These are phyloP conservation scores for Eucalyptus lansdowneana DNA, from an alignment of 345 rosid genomes.

Conservation along the genomic window DNA sequence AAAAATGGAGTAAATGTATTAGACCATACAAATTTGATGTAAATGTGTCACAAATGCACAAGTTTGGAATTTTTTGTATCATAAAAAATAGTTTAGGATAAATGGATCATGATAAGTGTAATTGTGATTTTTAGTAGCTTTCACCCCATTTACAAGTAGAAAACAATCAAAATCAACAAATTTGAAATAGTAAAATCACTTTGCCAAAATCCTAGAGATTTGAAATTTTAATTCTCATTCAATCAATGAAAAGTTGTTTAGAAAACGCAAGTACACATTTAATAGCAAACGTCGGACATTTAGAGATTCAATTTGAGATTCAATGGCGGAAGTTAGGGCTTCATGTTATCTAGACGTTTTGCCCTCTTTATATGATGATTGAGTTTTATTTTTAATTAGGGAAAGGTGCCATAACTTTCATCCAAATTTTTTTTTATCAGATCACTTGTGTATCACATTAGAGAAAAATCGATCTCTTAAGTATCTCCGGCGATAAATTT, in stretches of 20 bases:
- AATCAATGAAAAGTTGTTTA: background rate
- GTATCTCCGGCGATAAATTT: background rate
- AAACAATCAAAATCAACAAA: background rate
- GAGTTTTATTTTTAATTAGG: background rate
- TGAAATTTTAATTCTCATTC: background rate
- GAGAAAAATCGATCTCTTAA: background rate
- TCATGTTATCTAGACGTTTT: background rate
- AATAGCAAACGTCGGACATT: too few relatives aligned
- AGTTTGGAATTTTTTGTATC: background rate
- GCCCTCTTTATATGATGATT: background rate
- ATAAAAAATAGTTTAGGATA: too few relatives aligned
- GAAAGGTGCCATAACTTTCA: background rate
- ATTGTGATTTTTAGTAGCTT: too few relatives aligned
- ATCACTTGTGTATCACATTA: background rate
- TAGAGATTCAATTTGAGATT: too few relatives aligned
- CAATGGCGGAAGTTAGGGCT: too few relatives aligned
- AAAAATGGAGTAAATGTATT: too few relatives aligned
- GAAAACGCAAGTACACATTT: background rate
- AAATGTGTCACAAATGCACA: background rate
- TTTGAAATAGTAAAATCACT: background rate
- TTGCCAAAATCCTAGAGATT: background rate
- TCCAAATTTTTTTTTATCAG: background rate
- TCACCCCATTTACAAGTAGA: background rate
- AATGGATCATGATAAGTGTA: too few relatives aligned
- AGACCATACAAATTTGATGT: too few relatives aligned